phyloP scores from a whole-genome alignment of 2,329 filamentous ascomycete species.

The Cladosporium cucumerinum region DNA sequence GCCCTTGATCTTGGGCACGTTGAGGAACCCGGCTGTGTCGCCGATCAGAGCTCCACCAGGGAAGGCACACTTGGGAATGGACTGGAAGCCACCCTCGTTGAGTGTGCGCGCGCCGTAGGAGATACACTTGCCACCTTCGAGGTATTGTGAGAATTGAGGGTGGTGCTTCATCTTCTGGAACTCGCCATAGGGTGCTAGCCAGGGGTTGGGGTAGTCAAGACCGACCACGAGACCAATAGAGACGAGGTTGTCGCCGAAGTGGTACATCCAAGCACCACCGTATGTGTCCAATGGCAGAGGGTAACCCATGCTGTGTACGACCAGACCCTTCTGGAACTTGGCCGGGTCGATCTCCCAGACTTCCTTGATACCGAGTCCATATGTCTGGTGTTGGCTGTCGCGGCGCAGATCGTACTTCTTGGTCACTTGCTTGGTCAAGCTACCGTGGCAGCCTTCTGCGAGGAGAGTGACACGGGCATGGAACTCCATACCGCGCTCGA shows the following conservation, averaged over 20 bases:
- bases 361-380: conserved; percentile 91
- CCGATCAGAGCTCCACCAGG: conserved; percentile 93
- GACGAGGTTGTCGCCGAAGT: conserved; percentile 96
- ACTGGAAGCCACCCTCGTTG: conserved; percentile 94
- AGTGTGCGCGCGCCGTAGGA: conserved; percentile 91
- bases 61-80: conserved; percentile 94
- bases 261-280: conserved; percentile 98
- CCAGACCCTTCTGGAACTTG: conserved; percentile 82
- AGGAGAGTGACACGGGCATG: conserved; percentile 89
- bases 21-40: conserved; percentile 93
- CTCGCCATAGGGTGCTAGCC: conserved; percentile 90
- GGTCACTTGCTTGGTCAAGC: conserved; percentile 88
- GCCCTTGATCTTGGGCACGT: conserved; percentile 97
- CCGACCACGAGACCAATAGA: conserved; percentile 87
- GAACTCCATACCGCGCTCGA: conserved; percentile 98
- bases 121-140: conserved; percentile 97
- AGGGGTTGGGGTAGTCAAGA: conserved; percentile 93
- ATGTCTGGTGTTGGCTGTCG: conserved; percentile 91
- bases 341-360: conserved; percentile 94
- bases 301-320: conserved; percentile 90
- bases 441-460: conserved; percentile 92
- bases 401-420: conserved; percentile 89
- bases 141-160: conserved; percentile 76
- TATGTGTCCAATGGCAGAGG: conserved; percentile 86
- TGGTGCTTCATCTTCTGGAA: conserved; percentile 99